Percentiles rank a stretch among this genome's conserved stretches.
These are phyloP conservation scores for Alternaria gaisen DNA, from an alignment of 2,329 filamentous ascomycete species.

Conservation along the genomic window DNA sequence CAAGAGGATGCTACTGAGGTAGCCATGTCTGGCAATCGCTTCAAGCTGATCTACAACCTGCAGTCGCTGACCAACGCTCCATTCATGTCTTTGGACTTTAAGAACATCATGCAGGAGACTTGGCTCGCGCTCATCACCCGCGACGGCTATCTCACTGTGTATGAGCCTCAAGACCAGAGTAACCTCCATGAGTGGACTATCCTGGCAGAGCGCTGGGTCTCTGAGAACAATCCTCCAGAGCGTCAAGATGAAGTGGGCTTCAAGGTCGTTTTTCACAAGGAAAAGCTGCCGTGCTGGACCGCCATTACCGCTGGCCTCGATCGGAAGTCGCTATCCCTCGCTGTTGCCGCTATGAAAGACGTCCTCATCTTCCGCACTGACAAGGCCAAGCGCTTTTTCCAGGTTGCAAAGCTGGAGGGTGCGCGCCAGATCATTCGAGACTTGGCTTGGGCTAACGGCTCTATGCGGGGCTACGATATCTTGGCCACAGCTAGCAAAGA, in stretches of 20 bases:
- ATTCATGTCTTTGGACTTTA: conserved; percentile 83
- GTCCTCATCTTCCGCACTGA: conserved; percentile 85
- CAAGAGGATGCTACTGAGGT: conserved; percentile 85
- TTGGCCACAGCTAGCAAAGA: conserved; percentile 94
- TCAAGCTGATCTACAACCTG: conserved; percentile 73
- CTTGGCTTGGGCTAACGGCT: conserved; percentile 91
- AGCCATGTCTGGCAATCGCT: conserved; percentile 77
- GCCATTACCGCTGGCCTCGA: conserved; percentile 83
- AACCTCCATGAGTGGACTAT: conserved; percentile 78
- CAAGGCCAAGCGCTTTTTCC: conserved; percentile 80
- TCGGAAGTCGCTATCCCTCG: conserved; percentile 78
- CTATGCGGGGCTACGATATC: conserved; percentile 87
- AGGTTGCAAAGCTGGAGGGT: conserved; percentile 77
- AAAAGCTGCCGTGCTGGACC: conserved; percentile 79
- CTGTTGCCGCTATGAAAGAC: conserved; percentile 84
- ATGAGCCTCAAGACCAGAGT: conserved; percentile 86
- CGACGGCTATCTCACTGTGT: conserved; percentile 80
- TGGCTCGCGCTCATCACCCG: conserved; percentile 86
- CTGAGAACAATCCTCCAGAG: conserved; percentile 66
- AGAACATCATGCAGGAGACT: conserved; percentile 83
- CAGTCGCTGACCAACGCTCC: conserved; percentile 73
- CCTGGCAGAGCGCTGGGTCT: conserved; percentile 80
- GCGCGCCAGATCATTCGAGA: conserved; percentile 84
- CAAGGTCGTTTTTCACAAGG: conserved; percentile 86
- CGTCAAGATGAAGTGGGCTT: conserved; percentile 89